Evolutionary conservation across 371 early-diverging fungal genomes (phyloP).

Genomic region (Smittium mucronatum): DNA sequence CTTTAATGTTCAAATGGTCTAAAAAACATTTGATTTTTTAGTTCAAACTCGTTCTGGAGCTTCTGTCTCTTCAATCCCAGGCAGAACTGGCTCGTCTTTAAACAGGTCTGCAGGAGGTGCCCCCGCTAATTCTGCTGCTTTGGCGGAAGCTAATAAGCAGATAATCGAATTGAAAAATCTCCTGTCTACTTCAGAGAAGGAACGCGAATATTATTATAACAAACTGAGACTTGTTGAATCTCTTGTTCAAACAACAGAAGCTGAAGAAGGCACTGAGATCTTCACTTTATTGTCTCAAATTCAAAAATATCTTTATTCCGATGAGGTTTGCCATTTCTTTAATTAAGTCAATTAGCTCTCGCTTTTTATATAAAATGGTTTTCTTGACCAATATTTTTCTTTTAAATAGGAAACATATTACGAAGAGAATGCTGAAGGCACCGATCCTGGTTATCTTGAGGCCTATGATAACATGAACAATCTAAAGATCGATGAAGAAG

Average conservation of each 20-base stretch:
- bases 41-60: neutral
- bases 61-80: neutral
- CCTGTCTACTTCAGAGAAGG: constrained; percentile 84
- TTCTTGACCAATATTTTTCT: neutral
- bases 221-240: constrained; percentile 89
- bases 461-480: neutral
- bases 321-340: constrained; percentile 42
- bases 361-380: neutral
- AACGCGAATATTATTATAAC: constrained; percentile 88
- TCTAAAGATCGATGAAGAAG: constrained; percentile 6
- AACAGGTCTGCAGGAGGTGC: constrained; percentile 13
- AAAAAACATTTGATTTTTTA: neutral
- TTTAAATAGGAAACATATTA: neutral
- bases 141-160: constrained; percentile 56
- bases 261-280: constrained; percentile 32
- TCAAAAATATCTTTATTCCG: constrained; percentile 70
- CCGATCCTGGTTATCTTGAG: neutral
- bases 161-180: constrained; percentile 59
- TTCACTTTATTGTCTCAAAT: constrained; percentile 50
- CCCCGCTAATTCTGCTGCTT: constrained; percentile 33
- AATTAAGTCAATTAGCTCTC: neutral
- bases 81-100: constrained; percentile 13
- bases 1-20: no score
- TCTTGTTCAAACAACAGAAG: constrained; percentile 59
- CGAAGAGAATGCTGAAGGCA: neutral